These are phyloP conservation scores for Tuctoria greenei DNA, from an alignment of 176 grass and related monocot genomes.

Conservation along the genomic window DNA sequence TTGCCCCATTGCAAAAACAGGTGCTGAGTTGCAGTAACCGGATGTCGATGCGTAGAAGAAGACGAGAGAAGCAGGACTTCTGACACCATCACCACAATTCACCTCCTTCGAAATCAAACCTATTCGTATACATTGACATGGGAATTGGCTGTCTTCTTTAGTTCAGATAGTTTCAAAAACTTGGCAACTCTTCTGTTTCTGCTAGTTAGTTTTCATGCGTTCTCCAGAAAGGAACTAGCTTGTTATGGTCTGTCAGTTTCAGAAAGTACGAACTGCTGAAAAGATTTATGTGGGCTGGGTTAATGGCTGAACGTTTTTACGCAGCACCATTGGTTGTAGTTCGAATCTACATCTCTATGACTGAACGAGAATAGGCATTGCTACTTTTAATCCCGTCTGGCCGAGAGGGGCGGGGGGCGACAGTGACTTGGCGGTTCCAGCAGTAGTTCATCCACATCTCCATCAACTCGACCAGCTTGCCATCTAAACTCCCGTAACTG, in stretches of 20 bases:
- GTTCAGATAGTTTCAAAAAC: neutral
- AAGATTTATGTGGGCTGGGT: neutral
- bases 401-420: too few relatives aligned
- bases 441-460: too few relatives aligned
- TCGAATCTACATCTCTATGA: neutral
- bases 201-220: neutral
- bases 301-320: neutral
- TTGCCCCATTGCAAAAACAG: neutral
- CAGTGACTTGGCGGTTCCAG: too few relatives aligned
- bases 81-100: constrained; percentile 4
- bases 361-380: neutral
- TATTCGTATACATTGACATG: neutral
- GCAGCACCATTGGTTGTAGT: too few relatives aligned
- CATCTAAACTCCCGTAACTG: too few relatives aligned
- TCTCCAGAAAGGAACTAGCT: neutral
- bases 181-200: neutral
- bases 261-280: neutral
- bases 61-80: neutral
- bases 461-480: too few relatives aligned
- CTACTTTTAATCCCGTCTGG: neutral
- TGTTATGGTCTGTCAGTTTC: neutral
- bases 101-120: neutral
- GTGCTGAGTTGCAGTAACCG: neutral
- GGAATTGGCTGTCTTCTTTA: neutral
- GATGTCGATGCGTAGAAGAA: neutral